These are phyloP conservation scores for Mycena albidolilacea DNA, from an alignment of 768 basidiomycete genomes.

Conservation along the genomic window DNA sequence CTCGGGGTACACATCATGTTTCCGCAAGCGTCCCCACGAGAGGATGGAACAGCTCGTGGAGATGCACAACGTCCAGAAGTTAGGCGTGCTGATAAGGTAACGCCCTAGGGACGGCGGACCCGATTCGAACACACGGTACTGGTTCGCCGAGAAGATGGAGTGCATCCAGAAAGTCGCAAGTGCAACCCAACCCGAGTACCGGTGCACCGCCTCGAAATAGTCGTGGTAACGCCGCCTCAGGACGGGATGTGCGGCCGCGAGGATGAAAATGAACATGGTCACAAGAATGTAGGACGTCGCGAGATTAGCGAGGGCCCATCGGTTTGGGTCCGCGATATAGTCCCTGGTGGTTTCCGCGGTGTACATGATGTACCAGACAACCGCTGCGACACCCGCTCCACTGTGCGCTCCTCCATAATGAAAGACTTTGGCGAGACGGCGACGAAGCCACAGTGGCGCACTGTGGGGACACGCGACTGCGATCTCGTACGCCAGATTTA, in stretches of 20 bases:
- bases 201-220: conserved; percentile 68
- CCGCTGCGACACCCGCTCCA: conserved; percentile 65
- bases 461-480: conserved; percentile 56
- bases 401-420: conserved; percentile 72
- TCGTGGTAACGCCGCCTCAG: conserved; percentile 65
- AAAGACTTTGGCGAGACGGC: conserved; percentile 64
- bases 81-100: conserved; percentile 60
- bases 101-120: conserved; percentile 54
- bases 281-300: conserved; percentile 63
- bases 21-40: conserved; percentile 68
- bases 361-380: conserved; percentile 68
- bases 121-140: conserved; percentile 52
- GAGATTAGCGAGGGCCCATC: conserved; percentile 52
- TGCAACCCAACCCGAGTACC: conserved; percentile 69
- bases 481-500: conserved; percentile 66
- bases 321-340: conserved; percentile 43
- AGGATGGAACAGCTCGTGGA: conserved; percentile 60
- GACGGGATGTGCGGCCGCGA: conserved; percentile 64
- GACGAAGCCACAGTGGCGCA: conserved; percentile 59
- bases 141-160: conserved; percentile 49
- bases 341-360: conserved; percentile 59
- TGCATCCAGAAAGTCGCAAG: conserved; percentile 66
- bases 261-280: conserved; percentile 62
- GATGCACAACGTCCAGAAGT: conserved; percentile 63
- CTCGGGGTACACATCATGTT: conserved; percentile 63